Conservation (phyloP, 2,329 filamentous ascomycete genomes). For the Aureobasidium sp. region DNA sequence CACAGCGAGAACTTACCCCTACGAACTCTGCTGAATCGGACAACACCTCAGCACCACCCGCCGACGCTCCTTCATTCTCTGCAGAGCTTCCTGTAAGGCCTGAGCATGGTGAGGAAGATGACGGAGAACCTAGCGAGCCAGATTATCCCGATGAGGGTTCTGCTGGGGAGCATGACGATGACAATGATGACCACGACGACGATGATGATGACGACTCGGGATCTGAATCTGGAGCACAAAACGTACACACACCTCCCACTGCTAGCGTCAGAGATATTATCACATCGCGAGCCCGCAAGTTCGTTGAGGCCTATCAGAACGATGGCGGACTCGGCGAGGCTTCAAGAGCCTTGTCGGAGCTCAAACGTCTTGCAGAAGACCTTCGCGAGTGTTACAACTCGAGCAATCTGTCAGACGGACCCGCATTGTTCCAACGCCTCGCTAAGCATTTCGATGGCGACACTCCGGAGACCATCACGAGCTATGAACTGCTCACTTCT, state of each 20-base stretch:
- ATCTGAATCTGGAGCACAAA: conserved; percentile 12
- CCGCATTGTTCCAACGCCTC: conserved; percentile 62
- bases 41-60: conserved; percentile 10
- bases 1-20: conserved; percentile 35
- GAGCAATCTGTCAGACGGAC: conserved; percentile 36
- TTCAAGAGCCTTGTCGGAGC: conserved; percentile 60
- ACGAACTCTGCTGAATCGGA: conserved; percentile 12
- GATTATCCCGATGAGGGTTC: conserved; percentile 47
- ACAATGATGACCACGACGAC: conserved; percentile 50
- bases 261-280: conserved; percentile 59
- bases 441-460: conserved; percentile 83
- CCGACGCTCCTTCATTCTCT: not conserved
- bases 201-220: conserved; percentile 31
- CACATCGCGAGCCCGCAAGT: conserved; percentile 67
- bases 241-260: conserved; percentile 22
- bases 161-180: conserved; percentile 44
- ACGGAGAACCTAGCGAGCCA: conserved; percentile 21
- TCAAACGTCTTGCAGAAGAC: conserved; percentile 63
- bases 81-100: conserved; percentile 13
- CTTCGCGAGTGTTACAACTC: conserved; percentile 60
- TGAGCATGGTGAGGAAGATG: conserved; percentile 29
- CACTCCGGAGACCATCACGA: conserved; percentile 86
- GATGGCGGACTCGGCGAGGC: conserved; percentile 74
- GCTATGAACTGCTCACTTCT: conserved; percentile 85
- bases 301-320: conserved; percentile 74